Evolutionary conservation across 768 basidiomycete species (phyloP).

Genomic region (Guyanaporus albipodus): DNA sequence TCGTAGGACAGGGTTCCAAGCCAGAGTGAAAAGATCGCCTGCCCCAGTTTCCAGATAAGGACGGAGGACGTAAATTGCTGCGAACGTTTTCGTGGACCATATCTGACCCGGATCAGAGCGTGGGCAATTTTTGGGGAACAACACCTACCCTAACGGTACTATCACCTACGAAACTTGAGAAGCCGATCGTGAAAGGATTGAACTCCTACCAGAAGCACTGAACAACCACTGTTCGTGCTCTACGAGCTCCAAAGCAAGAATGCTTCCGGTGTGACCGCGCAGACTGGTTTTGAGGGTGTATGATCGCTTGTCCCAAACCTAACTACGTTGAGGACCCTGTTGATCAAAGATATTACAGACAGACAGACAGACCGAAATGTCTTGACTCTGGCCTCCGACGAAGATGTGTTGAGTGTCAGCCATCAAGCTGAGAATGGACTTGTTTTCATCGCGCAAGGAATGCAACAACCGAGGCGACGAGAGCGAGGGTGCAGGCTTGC

Average conservation of each 20-base stretch:
- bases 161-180: slow-evolving; percentile 52
- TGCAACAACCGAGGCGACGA: slow-evolving; percentile 54
- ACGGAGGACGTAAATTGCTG: slow-evolving; percentile 65
- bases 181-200: background rate
- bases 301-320: slow-evolving; percentile 85
- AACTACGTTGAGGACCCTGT: background rate
- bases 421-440: slow-evolving; percentile 72
- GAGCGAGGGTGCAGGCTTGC: slow-evolving; percentile 48
- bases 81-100: slow-evolving; percentile 72
- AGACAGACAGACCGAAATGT: slow-evolving; percentile 59
- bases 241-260: slow-evolving; percentile 75
- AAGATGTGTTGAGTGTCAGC: slow-evolving; percentile 73
- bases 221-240: slow-evolving; percentile 80
- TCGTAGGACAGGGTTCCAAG: slow-evolving; percentile 65
- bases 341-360: background rate
- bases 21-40: slow-evolving; percentile 84
- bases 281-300: slow-evolving; percentile 67
- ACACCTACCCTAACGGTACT: slow-evolving; percentile 74
- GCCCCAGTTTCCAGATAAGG: slow-evolving; percentile 78
- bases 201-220: slow-evolving; percentile 73
- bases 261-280: slow-evolving; percentile 78
- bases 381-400: slow-evolving; percentile 73
- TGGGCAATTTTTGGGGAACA: slow-evolving; percentile 1
- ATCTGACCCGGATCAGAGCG: slow-evolving; percentile 44
- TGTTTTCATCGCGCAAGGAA: slow-evolving; percentile 63